Conservation (phyloP, 345 rosid species). For the Eucalyptus caleyi region DNA sequence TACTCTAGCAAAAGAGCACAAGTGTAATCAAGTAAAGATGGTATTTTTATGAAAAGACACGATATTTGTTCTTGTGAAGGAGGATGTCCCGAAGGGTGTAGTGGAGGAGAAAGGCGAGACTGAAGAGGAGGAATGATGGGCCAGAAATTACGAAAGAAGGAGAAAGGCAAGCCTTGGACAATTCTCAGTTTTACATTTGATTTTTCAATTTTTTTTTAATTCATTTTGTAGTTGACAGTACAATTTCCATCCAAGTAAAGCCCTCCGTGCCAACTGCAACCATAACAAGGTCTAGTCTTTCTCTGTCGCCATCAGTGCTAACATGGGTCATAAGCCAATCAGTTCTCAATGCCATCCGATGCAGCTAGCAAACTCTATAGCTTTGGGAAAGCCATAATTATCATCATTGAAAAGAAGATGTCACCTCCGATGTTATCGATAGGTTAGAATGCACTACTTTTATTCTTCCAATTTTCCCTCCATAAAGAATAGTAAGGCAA, state of each 20-base stretch:
- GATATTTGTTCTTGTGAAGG: too few relatives aligned
- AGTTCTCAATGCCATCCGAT: neutral
- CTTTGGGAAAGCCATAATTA: neutral
- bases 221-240: neutral
- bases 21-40: too few relatives aligned
- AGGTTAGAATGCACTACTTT: neutral
- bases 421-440: neutral
- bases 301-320: neutral
- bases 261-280: neutral
- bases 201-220: too few relatives aligned
- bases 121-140: too few relatives aligned
- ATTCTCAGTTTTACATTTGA: neutral
- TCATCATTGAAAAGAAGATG: neutral
- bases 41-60: too few relatives aligned
- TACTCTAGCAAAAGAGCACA: too few relatives aligned
- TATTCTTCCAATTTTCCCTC: neutral
- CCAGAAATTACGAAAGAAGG: too few relatives aligned
- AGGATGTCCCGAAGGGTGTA: too few relatives aligned
- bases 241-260: neutral
- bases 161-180: neutral
- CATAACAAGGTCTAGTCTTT: neutral
- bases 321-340: neutral
- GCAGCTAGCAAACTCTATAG: neutral
- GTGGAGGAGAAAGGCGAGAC: too few relatives aligned
- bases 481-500: neutral